Conservation (phyloP, 108 stramenopile species). For the Aurantiochytrium sp. region DNA sequence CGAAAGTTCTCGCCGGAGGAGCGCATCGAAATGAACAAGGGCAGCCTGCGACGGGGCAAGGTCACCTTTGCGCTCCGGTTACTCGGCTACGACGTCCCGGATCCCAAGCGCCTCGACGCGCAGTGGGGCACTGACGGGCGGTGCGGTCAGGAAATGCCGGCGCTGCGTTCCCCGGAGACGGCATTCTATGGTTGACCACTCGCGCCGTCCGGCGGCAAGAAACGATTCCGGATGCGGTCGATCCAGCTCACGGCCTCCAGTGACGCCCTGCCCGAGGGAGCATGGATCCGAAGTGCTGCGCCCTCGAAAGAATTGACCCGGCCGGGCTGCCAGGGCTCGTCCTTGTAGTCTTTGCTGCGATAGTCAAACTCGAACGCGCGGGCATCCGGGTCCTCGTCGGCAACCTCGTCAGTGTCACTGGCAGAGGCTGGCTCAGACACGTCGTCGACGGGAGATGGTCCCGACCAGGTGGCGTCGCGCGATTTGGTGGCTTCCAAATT, state of each 20-base stretch:
- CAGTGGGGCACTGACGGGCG: not conserved
- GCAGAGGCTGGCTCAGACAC: too few species aligned
- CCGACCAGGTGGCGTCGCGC: not conserved
- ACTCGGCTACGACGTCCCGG: not conserved
- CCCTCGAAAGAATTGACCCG: too few species aligned
- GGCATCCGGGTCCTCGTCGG: too few species aligned
- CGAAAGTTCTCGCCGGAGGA: not conserved
- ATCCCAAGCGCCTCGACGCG: not conserved
- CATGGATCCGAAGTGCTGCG: not conserved
- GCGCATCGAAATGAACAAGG: not conserved
- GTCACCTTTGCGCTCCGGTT: not conserved
- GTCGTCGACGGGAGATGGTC: too few species aligned
- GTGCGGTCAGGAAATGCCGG: not conserved
- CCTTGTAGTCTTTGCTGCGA: too few species aligned
- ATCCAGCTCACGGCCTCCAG: not conserved
- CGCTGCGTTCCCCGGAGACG: not conserved
- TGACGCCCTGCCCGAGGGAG: not conserved
- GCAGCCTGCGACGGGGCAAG: not conserved
- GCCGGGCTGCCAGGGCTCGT: too few species aligned
- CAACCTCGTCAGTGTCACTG: not conserved
- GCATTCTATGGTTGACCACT: not conserved
- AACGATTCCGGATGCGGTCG: not conserved
- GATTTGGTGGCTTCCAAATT: not conserved
- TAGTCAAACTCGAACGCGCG: too few species aligned
- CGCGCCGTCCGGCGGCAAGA: not conserved